Evolutionary conservation across 2,329 filamentous ascomycete genomes (phyloP).

Genomic region (Aureobasidium mangrovei): DNA sequence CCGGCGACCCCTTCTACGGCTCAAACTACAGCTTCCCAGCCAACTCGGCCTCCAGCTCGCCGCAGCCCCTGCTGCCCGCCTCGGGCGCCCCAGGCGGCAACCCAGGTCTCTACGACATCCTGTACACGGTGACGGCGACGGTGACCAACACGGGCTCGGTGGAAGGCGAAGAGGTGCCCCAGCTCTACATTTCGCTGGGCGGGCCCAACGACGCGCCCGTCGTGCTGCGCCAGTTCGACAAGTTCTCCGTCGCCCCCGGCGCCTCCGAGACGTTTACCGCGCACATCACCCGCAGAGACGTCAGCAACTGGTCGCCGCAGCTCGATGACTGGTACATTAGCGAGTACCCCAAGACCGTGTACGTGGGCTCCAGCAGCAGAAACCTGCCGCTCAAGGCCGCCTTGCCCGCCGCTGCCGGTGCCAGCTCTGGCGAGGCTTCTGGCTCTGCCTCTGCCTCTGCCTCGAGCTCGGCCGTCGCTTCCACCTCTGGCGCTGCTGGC

Average conservation of each 20-base stretch:
- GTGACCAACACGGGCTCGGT: conserved; percentile 62
- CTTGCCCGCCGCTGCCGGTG: neutral
- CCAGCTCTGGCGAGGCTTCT: neutral
- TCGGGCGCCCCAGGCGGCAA: conserved; percentile 53
- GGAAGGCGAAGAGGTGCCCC: conserved; percentile 61
- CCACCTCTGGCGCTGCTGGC: neutral
- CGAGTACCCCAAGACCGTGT: conserved; percentile 48
- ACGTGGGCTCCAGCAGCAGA: conserved; percentile 51
- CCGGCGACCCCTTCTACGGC: conserved; percentile 53
- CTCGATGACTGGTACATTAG: conserved; percentile 74
- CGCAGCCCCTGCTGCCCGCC: conserved; percentile 53
- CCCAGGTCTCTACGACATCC: conserved; percentile 55
- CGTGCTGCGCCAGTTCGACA: conserved; percentile 72
- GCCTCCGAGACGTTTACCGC: conserved; percentile 56
- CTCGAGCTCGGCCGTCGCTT: neutral
- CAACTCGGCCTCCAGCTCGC: conserved; percentile 47
- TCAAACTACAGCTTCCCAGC: conserved; percentile 51
- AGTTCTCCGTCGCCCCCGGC: conserved; percentile 63
- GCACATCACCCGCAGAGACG: conserved; percentile 65
- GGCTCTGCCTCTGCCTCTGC: neutral
- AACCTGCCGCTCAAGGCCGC: conserved; percentile 41
- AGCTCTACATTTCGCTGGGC: conserved; percentile 71
- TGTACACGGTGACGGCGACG: conserved; percentile 59
- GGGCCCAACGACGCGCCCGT: conserved; percentile 60
- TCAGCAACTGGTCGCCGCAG: conserved; percentile 76